Evolutionary conservation across 2,329 filamentous ascomycete genomes (phyloP), one percentile per base, ranked within the genome.

Genomic region (Xylaria sp.): DNA sequence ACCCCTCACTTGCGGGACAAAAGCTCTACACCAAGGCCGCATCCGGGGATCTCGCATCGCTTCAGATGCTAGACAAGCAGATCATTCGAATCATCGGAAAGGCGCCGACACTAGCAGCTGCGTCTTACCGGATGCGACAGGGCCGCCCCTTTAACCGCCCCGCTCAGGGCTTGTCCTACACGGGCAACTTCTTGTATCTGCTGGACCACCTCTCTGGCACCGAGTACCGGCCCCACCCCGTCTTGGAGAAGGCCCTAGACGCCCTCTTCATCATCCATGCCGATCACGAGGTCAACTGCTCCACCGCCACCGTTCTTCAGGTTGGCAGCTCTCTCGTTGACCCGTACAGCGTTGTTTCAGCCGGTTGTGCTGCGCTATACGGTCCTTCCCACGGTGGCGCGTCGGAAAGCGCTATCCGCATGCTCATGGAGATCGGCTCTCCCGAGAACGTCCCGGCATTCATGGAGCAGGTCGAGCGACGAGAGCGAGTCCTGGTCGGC

Each of bases 371-470:
- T 0, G 80, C 80, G 0, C 75, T 80, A 2, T 82, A 83, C 64
- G 83, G 83, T 0, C 81, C 81, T 0, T 79, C 83, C 0, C 83
- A 85, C 69, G 83, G 81, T 58, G 83, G 82, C n/a, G 83, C 83
- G 2, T 82, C 80, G 0, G 83, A 85, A 63, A 77, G 78, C 19
- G 82, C 82, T 0, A 83, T 83, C 66, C 77, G 79, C 52, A 80
- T 79, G 74, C 72, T 83, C 3, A 78, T 78, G 65, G 75, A 79
- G 64, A 80, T 83, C 57, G 80, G 80, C 13, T 75, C 71, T 1
- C 76, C 77, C 2, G 78, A 80, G 49, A 80, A 80, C 44, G 80
- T 83, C 3, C 79, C 80, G 0, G 72, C 70, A 0, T 78, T 81
- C 57, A 80, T 83, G 70, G 68, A 74, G 1, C 74, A 76, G 47